Evolutionary conservation across 169 alveolate genomes (phyloP).

Genomic region (Plasmodium billcollinsi): DNA sequence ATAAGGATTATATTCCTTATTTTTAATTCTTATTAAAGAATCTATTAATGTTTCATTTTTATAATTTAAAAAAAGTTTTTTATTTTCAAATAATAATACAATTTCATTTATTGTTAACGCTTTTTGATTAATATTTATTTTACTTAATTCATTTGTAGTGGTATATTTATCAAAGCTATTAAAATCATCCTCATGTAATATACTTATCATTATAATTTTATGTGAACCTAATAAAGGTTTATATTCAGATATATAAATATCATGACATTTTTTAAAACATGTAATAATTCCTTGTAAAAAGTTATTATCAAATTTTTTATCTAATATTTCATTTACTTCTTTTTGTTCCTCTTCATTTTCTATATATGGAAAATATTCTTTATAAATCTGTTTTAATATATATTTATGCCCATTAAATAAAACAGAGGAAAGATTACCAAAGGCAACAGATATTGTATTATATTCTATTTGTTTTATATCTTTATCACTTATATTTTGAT

Average conservation of each 20-base stretch:
- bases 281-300: constrained; percentile 39
- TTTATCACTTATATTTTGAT: background rate
- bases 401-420: constrained; percentile 61
- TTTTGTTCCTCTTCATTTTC: background rate
- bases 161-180: constrained; percentile 35
- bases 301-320: constrained; percentile 38
- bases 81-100: constrained; percentile 37
- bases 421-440: constrained; percentile 38
- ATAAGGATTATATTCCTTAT: background rate
- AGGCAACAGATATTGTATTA: constrained; percentile 72
- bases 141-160: constrained; percentile 27
- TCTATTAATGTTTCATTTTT: constrained; percentile 21
- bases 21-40: constrained; percentile 13
- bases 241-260: constrained; percentile 1
- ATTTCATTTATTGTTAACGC: constrained; percentile 34
- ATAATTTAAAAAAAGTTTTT: constrained; percentile 52
- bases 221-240: background rate
- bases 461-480: constrained; percentile 67
- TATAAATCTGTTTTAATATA: constrained; percentile 46
- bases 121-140: constrained; percentile 12
- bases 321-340: constrained; percentile 23
- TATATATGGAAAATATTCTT: constrained; percentile 44
- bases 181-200: constrained; percentile 21
- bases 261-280: constrained; percentile 32
- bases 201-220: constrained; percentile 4